Conservation (phyloP, 805 yeast genomes). For the Kodamaea kaohsiungensis region DNA sequence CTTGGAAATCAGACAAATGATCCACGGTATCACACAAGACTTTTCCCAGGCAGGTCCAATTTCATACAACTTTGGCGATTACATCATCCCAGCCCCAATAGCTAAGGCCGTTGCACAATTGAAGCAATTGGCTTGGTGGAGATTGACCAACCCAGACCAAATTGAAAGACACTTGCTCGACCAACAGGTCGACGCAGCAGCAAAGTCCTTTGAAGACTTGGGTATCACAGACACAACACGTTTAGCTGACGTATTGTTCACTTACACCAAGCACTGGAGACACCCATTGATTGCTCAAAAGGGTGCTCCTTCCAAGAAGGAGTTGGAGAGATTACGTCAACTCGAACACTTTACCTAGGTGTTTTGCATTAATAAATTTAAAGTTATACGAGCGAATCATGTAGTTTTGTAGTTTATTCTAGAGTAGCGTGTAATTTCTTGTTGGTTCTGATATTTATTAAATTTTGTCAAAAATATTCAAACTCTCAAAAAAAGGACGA, state of each 20-base stretch:
- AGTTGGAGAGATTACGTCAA: slow-evolving; percentile 44
- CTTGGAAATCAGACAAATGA: slow-evolving; percentile 66
- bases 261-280: slow-evolving; percentile 51
- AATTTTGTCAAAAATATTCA: too few relatives aligned
- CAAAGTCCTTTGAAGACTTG: slow-evolving; percentile 67
- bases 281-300: slow-evolving; percentile 49
- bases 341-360: slow-evolving; percentile 40
- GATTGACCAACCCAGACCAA: slow-evolving; percentile 65
- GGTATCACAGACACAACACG: slow-evolving; percentile 51
- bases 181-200: slow-evolving; percentile 61
- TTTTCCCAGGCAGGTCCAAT: slow-evolving; percentile 47
- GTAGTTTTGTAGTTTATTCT: not conserved
- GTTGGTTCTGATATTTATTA: too few relatives aligned
- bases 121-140: slow-evolving; percentile 47
- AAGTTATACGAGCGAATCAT: not conserved
- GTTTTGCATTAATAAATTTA: slow-evolving; percentile 4
- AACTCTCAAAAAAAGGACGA: too few relatives aligned
- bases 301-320: slow-evolving; percentile 43
- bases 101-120: slow-evolving; percentile 47
- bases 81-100: slow-evolving; percentile 44
- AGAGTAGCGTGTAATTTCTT: too few relatives aligned
- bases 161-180: slow-evolving; percentile 70
- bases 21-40: slow-evolving; percentile 60
- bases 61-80: slow-evolving; percentile 44
- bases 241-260: slow-evolving; percentile 47